Conservation (phyloP, 805 yeast species). For the Metschnikowia continentalis region DNA sequence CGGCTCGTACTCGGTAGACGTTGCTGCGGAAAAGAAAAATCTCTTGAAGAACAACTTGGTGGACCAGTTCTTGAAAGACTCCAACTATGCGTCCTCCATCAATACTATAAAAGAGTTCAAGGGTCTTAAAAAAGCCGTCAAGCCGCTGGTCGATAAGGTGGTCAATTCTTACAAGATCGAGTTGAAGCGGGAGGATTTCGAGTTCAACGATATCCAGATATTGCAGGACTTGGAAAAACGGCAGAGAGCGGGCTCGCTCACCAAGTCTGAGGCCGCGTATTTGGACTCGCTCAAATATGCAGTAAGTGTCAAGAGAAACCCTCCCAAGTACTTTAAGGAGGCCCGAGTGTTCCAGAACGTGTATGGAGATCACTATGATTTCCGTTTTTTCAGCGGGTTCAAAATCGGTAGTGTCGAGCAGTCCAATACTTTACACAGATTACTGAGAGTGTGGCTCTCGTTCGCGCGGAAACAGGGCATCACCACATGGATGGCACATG, state of each 20-base stretch:
- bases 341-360: constrained; percentile 24
- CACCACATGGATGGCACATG: constrained; percentile 28
- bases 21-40: constrained; percentile 11
- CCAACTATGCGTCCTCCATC: constrained; percentile 4
- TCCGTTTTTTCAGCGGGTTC: constrained; percentile 25
- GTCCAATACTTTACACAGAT: constrained; percentile 19
- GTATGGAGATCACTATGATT: constrained; percentile 26
- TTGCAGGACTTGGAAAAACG: constrained; percentile 17
- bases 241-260: constrained; percentile 6
- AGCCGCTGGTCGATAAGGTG: constrained; percentile 22
- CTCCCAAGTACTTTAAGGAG: constrained; percentile 42
- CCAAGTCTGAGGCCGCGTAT: constrained; percentile 9
- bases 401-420: constrained; percentile 18
- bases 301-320: constrained; percentile 6
- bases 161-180: constrained; percentile 25
- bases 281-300: constrained; percentile 13
- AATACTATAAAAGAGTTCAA: constrained; percentile 22
- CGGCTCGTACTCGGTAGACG: constrained; percentile 29
- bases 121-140: constrained; percentile 15
- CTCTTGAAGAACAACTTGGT: constrained; percentile 24
- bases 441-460: constrained; percentile 24
- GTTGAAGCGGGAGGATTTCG: constrained; percentile 26
- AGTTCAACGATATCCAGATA: constrained; percentile 19
- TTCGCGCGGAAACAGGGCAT: constrained; percentile 25
- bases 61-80: constrained; percentile 16